These are phyloP conservation scores for Kwoniella mangroviensis DNA, from an alignment of 768 basidiomycete species.

Conservation along the genomic window DNA sequence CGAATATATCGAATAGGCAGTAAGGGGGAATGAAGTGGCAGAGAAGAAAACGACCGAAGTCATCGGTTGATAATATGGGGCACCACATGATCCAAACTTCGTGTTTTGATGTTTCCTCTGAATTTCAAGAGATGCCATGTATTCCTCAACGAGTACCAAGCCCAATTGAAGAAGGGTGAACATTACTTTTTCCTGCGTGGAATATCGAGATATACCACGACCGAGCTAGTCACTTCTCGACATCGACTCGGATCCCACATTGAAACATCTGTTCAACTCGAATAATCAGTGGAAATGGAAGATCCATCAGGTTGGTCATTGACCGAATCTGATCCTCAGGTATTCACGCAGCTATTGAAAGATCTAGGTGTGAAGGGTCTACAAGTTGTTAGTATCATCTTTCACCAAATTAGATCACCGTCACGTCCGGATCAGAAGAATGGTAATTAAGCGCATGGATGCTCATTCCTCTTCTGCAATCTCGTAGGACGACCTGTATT, in stretches of 20 bases:
- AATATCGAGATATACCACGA: too few species aligned
- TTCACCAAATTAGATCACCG: background rate
- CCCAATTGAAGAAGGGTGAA: too few species aligned
- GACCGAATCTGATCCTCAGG: conserved; percentile 57
- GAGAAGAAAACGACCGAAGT: background rate
- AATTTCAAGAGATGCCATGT: background rate
- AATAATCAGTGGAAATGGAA: conserved; percentile 29
- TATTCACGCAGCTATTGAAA: conserved; percentile 53
- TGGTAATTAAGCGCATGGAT: background rate
- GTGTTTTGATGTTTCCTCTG: background rate
- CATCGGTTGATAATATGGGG: background rate
- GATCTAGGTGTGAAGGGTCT: conserved; percentile 55
- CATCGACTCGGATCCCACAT: too few species aligned
- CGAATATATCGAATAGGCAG: too few species aligned
- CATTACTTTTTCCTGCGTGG: too few species aligned
- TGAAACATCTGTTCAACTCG: background rate
- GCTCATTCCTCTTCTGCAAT: background rate
- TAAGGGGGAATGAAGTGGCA: background rate
- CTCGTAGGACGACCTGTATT: conserved; percentile 55
- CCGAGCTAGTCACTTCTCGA: too few species aligned
- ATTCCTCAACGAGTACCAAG: too few species aligned
- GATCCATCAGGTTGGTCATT: conserved; percentile 56
- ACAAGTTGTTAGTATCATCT: conserved; percentile 49
- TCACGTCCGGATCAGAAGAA: too few species aligned
- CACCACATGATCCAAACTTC: background rate